phyloP scores from a whole-genome alignment of 176 grass and related monocot species.

The Chloris gayana region DNA sequence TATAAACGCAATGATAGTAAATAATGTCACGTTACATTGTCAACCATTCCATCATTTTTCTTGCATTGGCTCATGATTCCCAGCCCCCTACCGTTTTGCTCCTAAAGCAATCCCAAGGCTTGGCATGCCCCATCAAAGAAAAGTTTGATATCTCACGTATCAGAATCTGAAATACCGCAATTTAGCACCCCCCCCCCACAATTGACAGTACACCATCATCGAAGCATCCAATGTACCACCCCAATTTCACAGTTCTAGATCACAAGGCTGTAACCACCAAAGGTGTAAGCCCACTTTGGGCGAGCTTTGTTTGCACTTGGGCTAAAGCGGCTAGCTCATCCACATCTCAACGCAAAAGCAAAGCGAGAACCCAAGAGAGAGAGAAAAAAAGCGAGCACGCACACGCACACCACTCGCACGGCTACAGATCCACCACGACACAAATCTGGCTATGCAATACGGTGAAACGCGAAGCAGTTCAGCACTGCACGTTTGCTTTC shows the following conservation, averaged over 20 bases:
- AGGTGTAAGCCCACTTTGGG: slow-evolving; percentile 43
- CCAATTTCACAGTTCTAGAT: not conserved
- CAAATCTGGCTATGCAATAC: not conserved
- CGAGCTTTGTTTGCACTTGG: slow-evolving; percentile 50
- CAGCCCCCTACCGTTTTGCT: slow-evolving; percentile 1
- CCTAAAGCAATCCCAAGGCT: not conserved
- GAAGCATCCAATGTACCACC: not conserved
- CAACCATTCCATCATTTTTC: slow-evolving; percentile 45
- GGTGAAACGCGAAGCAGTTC: not conserved
- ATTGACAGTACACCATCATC: not conserved
- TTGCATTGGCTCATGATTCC: slow-evolving; percentile 38
- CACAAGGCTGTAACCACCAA: slow-evolving; percentile 32
- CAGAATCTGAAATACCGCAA: not conserved
- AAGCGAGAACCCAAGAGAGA: not conserved
- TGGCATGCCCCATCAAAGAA: not conserved
- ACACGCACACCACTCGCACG: slow-evolving; percentile 13
- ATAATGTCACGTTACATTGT: slow-evolving; percentile 20
- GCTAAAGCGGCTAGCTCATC: slow-evolving; percentile 22
- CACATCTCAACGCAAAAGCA: slow-evolving; percentile 40
- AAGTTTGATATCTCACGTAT: not conserved
- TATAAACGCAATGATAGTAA: slow-evolving; percentile 34
- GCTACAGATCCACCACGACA: not conserved
- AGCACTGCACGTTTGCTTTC: not conserved
- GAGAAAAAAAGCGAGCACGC: not conserved
- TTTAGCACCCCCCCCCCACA: no score